These are phyloP conservation scores for Rosa hybrid DNA, from an alignment of 331 rosid genomes.

Conservation along the genomic window DNA sequence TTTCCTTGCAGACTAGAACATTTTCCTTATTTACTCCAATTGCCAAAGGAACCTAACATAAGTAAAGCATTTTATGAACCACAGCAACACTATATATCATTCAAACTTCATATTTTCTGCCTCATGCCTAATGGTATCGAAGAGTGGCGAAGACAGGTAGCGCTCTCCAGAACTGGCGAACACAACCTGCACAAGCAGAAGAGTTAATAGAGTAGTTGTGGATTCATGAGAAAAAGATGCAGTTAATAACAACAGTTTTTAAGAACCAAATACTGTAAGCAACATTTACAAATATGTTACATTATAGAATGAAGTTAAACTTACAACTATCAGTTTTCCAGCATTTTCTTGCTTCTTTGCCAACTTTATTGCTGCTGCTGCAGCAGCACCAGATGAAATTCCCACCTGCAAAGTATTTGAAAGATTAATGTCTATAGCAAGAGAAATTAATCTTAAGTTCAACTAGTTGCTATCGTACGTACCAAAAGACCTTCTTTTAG, in stretches of 20 bases:
- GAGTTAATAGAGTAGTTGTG: background rate
- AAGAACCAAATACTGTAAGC: background rate
- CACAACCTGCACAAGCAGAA: constrained; percentile 40
- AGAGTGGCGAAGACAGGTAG: constrained; percentile 59
- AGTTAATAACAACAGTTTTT: background rate
- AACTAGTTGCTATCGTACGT: background rate
- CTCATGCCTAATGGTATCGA: constrained; percentile 61
- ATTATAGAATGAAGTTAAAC: constrained; percentile 17
- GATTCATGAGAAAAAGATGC: background rate
- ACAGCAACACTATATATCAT: constrained; percentile 21
- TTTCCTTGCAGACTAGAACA: background rate
- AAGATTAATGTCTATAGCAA: background rate
- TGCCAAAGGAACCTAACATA: background rate
- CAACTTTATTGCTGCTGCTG: constrained; percentile 65
- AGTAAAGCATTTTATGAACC: background rate
- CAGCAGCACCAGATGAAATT: constrained; percentile 85
- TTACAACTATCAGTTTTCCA: constrained; percentile 76
- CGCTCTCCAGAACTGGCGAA: constrained; percentile 78
- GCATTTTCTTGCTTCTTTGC: constrained; percentile 70
- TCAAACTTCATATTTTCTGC: constrained; percentile 53
- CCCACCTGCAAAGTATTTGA: constrained; percentile 55
- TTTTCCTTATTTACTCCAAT: background rate
- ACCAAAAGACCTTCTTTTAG: constrained; percentile 84
- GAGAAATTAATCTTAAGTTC: background rate
- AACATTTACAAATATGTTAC: background rate